These are phyloP conservation scores for Coemansia sp. DNA, from an alignment of 192 early-diverging fungal species.

Conservation along the genomic window DNA sequence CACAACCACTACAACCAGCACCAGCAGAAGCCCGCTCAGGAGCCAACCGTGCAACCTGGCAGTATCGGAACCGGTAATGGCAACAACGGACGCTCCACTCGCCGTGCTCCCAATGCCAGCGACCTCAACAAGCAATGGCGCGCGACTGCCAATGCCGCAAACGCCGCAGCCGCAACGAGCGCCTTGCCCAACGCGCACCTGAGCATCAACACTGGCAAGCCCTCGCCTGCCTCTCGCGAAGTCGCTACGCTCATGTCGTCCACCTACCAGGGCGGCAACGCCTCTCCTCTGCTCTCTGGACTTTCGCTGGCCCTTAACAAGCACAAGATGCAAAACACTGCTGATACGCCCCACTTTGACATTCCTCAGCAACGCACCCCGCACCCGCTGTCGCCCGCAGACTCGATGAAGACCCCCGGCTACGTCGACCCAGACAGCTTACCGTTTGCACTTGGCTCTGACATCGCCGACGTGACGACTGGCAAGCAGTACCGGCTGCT, in stretches of 20 bases:
- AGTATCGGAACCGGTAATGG: not conserved
- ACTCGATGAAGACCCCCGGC: slow-evolving; percentile 52
- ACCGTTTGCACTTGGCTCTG: slow-evolving; percentile 55
- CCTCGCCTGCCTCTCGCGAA: slow-evolving; percentile 18
- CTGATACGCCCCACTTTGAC: slow-evolving; percentile 26
- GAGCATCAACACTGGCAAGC: slow-evolving; percentile 25
- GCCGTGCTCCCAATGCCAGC: slow-evolving; percentile 46
- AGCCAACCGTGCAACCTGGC: slow-evolving; percentile 22
- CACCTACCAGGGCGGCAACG: slow-evolving; percentile 46
- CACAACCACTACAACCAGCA: slow-evolving; percentile 45
- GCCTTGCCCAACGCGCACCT: slow-evolving; percentile 12
- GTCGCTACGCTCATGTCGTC: slow-evolving; percentile 32
- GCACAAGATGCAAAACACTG: slow-evolving; percentile 26
- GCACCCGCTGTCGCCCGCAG: slow-evolving; percentile 48
- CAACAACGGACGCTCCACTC: slow-evolving; percentile 30
- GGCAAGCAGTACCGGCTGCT: slow-evolving; percentile 52
- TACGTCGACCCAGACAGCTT: slow-evolving; percentile 53
- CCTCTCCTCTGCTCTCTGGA: slow-evolving; percentile 45
- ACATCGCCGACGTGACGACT: slow-evolving; percentile 44
- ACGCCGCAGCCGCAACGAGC: slow-evolving; percentile 14
- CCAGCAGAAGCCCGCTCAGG: slow-evolving; percentile 33
- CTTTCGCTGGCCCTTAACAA: slow-evolving; percentile 54
- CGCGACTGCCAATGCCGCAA: slow-evolving; percentile 18
- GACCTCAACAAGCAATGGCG: slow-evolving; percentile 57
- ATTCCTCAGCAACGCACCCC: slow-evolving; percentile 48